Base-by-base conservation (phyloP, 139 green algal species). In the Spirogloea muscicola region DNA sequence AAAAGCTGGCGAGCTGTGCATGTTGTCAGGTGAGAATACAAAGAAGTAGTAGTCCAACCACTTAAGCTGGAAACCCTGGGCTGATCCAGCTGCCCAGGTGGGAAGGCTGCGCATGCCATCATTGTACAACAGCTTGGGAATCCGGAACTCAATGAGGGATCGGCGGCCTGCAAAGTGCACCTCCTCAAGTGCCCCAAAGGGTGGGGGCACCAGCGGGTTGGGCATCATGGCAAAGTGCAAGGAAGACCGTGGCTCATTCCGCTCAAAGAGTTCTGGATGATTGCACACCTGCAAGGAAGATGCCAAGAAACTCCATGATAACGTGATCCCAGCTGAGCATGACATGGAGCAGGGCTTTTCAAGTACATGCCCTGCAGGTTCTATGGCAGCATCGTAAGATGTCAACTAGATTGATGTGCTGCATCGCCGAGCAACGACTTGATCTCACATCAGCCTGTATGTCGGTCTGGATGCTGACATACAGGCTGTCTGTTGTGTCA, bases 241-340 rank as follows among this genome's bases (percentile, higher is more conserved):
- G 33, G 81, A 68, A n/a, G 65, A 44, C 9, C 33, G 29, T 1
- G 58, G 67, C 64, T 85, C 72, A 49, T 81, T 66, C 33, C 78
- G 57, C 42, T 87, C 82, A 52, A 87, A 83, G 36, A 87, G 49
- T 49, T 83, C 78, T 16, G 77, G 82, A 37, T 86, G 81, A 46
- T 84, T 82, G 60, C 69, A 81, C 29, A 71, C 57, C 46, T 66
- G 48, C 9, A 25, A 18, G n/a, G n/a, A 42, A 62, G 52, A 36
- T n/a, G 42, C n/a, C 6, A 16, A n/a, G n/a, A n/a, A n/a, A n/a
- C n/a, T n/a, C n/a, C n/a, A n/a, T n/a, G n/a, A n/a, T n/a, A n/a
- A n/a, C n/a, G n/a, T n/a, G n/a, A n/a, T n/a, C n/a, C n/a, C n/a
- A n/a, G n/a, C n/a, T n/a, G n/a, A n/a, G n/a, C n/a, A n/a, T n/a